Conservation (phyloP, 108 stramenopile species). For the Aurantiochytrium sp. region DNA sequence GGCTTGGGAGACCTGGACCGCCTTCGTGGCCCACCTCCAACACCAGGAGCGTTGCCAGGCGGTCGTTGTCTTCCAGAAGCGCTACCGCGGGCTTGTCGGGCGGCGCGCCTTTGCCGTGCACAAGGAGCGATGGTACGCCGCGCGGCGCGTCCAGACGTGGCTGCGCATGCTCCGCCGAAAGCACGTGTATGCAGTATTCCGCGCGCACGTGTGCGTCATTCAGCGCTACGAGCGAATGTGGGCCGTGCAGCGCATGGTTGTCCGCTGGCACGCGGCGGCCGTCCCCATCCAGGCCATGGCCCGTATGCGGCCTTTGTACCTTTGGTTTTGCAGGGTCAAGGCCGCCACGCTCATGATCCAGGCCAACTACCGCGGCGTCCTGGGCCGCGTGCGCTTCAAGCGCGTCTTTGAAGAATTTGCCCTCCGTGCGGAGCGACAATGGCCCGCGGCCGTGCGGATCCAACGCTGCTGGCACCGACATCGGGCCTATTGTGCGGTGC, state of each 20-base stretch:
- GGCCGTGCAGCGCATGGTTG: neutral
- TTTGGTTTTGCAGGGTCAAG: neutral
- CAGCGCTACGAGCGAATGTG: neutral
- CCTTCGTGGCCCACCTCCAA: neutral
- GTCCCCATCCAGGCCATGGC: neutral
- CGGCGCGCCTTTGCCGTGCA: neutral
- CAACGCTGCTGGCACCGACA: neutral
- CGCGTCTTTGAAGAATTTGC: neutral
- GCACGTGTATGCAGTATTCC: neutral
- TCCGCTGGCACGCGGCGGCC: neutral
- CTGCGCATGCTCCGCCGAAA: neutral
- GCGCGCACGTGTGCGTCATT: neutral
- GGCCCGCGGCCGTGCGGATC: neutral
- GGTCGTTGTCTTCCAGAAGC: neutral
- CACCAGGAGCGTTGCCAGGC: neutral
- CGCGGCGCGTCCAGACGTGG: neutral
- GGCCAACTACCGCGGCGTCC: constrained; percentile 9
- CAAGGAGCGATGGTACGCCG: neutral
- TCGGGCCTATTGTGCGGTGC: neutral
- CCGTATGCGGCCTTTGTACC: neutral
- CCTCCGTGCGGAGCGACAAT: neutral
- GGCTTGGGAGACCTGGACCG: neutral
- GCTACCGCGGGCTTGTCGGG: neutral
- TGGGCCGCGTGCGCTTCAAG: constrained; percentile 1
- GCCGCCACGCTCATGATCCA: constrained; percentile 27